Base-by-base conservation (phyloP, 1,139 yeast genomes). In the Zhuliangozyma parablackwelliae region DNA sequence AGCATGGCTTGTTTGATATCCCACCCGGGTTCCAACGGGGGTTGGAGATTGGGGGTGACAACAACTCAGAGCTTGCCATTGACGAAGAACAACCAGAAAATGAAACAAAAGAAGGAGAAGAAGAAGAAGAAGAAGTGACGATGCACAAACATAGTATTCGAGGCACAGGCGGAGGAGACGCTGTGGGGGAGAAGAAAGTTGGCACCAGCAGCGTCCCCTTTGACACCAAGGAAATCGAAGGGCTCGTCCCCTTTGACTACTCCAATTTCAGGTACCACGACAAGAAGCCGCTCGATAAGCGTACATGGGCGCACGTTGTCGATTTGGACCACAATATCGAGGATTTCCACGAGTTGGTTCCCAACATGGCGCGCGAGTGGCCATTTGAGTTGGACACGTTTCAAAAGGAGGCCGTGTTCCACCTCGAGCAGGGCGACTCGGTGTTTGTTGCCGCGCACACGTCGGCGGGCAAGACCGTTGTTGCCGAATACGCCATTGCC, bases 401-500 rank as follows among this genome's bases (percentile, higher is more conserved):
- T 64, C 99, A 92, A 61, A 90, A 94, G 56, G 97, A 94, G 54
- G 97, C 99, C 0, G 88, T 92, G 1, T 92, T 89, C 47, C 97
- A 92, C 63, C 73, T 92, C 47, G 99, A 92, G 55, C 95, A 90
- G 57, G 96, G 96, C 33, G 98, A 92, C 56, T 89, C 97, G 1
- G 99, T 92, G 2, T 87, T 92, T 59, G 97, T 92, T 3, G 97
- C 98, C 6, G 99, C 99, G 0, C 99, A 92, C 57, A 87, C 96
- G 0, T 87, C 95, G 6, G 96, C 96, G 1, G 96, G 96, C 59
- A 87, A 87, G 54, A 87, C 96, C 0, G 96, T 87, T 6, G 94
- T 87, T 21, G 96, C 96, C 0, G 96, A 89, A 56, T 89, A 89
- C 54, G 96, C 96, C 5, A 88, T 89, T 51, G 96, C 96, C 1